Evolutionary conservation across 2,329 filamentous ascomycete genomes (phyloP), one percentile per base, ranked within the genome.

Genomic region (Fusarium stilboides): DNA sequence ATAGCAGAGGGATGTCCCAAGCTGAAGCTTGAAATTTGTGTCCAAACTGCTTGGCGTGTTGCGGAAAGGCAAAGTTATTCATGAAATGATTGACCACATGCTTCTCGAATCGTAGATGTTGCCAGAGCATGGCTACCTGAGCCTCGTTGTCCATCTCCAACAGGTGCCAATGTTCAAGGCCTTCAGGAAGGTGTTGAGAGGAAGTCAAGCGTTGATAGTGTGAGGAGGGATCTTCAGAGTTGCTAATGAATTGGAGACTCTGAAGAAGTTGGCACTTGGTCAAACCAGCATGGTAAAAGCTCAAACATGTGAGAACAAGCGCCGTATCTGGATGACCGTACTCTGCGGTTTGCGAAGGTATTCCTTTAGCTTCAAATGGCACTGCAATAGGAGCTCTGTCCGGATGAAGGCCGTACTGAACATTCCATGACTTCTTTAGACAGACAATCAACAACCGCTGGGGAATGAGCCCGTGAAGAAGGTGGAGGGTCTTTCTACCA

Each of bases 251-350:
- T 31, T 86, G 78, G 0, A 92, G 76, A 1, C 79, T 78, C 28
- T 86, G 80, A 1, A 78, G 79, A 0, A 90, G 78, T 51, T 91
- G 88, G 1, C 70, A 44, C 3, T 81, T 62, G 2, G 56, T 82
- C 0, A 92, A 75, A 0, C 89, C 90, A 1, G 80, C 74, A 47
- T 92, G 90, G 69, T 94, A 94, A 65, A 91, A 92, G 0, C 85
- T 83, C 0, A 94, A 77, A 14, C 87, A 89, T 0, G 91, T 93
- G 2, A 94, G 80, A 0, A 89, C 34, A 3, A 93, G 89, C 0
- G 87, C 83, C 0, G 91, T 88, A 69, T 94, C 85, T 0, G 90
- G 89, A 66, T 94, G 90, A 0, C 89, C 88, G 73, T 86, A 93
- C 69, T 93, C 91, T 0, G 89, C 87, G 8, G 87, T 83, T 0